Evolutionary conservation across 1,284 basidiomycete genomes (phyloP), one percentile per base, ranked within the genome.

Genomic region (Anthracocystis walkeri): DNA sequence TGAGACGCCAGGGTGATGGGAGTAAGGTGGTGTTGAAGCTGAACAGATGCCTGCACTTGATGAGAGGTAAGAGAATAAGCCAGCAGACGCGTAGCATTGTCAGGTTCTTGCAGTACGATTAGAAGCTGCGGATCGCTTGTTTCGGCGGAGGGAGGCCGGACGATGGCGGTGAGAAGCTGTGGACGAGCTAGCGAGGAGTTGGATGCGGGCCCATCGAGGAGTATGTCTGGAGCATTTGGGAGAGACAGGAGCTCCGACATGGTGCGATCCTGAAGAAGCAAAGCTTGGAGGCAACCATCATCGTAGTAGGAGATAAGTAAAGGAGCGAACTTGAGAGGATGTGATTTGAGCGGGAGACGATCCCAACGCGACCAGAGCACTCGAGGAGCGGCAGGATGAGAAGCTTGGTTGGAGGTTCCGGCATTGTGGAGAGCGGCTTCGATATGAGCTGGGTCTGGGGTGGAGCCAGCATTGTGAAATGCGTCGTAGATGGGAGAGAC

Each of bases 361-460:
- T 75, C 73, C 73, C 73, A 75, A 35, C 63, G 73, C 11, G 67
- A 71, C 73, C 73, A 75, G 16, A 67, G 60, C 1, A 75, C 44
- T 14, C 33, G 57, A 14, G 63, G 56, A 11, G 29, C 35, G 14
- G 61, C 14, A 25, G 42, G 20, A 2, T 20, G 46, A 5, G 49
- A 16, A 7, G 50, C 18, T 3, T 42, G 25, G 1, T 16, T 38
- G 35, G 35, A 38, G 35, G 12, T 16, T 38, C 35, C 35, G 35
- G 55, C 53, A 7, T 38, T n/a, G 38, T 38, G 31, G 27, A 70
- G 45, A 23, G 68, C 68, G 8, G 68, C 62, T 20, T 62, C 41
- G 20, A 68, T 65, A 44, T 54, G 44, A 16, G 35, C 41, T 6
- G 62, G 71, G 27, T 64, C 58, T n/a, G 65, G 65, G 20, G 45